Evolutionary conservation across 1,139 yeast genomes (phyloP).

Genomic region (Taiozyma sp.): DNA sequence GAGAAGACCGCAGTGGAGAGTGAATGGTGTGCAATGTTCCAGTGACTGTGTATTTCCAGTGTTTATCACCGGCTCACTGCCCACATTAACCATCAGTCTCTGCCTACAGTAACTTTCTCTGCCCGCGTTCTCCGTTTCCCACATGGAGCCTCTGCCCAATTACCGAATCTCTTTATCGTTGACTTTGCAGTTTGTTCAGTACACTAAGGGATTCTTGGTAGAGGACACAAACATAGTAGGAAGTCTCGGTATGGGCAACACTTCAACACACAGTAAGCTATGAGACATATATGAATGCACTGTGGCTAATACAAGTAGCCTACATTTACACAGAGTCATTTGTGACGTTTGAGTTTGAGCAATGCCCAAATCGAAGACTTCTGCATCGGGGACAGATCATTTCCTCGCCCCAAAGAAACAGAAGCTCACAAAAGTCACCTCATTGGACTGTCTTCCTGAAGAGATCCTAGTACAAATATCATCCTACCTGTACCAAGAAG

Average conservation of each 20-base stretch:
- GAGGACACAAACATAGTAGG: not conserved
- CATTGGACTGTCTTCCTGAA: constrained; percentile 12
- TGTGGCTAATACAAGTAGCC: no score
- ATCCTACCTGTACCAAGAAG: constrained; percentile 11
- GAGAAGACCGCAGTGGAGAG: no score
- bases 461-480: constrained; percentile 14
- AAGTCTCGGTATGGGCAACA: no score
- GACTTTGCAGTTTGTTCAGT: not conserved
- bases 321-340: no score
- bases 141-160: not conserved
- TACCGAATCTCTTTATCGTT: not conserved
- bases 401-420: not conserved
- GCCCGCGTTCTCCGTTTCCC: not conserved
- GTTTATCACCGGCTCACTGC: no score
- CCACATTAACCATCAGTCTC: not conserved
- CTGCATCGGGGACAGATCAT: not conserved
- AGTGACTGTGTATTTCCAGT: no score
- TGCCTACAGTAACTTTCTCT: no score
- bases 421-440: not conserved
- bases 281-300: no score
- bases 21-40: no score
- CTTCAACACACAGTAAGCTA: no score
- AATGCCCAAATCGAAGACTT: not conserved
- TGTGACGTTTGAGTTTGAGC: not conserved
- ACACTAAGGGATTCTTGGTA: not conserved